Evolutionary conservation across 129 eudicot species (phyloP).

Genomic region (Chrysanthemum lavandulifolium): DNA sequence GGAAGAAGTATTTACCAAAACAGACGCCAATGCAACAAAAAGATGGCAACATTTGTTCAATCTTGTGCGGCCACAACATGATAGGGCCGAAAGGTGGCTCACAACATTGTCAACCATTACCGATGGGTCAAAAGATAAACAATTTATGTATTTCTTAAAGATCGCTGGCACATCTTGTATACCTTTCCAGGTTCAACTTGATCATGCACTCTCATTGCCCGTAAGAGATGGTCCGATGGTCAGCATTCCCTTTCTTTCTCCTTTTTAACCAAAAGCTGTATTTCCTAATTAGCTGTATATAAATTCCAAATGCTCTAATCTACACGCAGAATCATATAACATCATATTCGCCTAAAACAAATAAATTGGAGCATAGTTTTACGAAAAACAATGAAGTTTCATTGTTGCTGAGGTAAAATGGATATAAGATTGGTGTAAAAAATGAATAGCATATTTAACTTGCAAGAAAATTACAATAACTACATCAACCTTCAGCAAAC

Average conservation of each 20-base stretch:
- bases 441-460: background rate
- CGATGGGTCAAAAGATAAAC: conserved; percentile 36
- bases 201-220: conserved; percentile 41
- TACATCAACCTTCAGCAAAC: background rate
- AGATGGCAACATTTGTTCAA: conserved; percentile 70
- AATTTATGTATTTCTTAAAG: conserved; percentile 59
- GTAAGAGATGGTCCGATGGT: conserved; percentile 57
- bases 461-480: background rate
- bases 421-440: background rate
- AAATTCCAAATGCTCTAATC: background rate
- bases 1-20: conserved; percentile 62
- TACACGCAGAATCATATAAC: background rate
- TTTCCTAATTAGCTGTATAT: background rate
- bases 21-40: conserved; percentile 45
- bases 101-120: conserved; percentile 18
- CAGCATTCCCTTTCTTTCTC: conserved; percentile 19
- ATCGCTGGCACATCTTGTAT: conserved; percentile 67
- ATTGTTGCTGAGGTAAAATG: background rate
- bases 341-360: background rate
- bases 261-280: background rate
- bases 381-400: background rate
- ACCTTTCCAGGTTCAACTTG: conserved; percentile 53
- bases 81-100: conserved; percentile 30
- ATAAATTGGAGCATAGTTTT: background rate
- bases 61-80: conserved; percentile 41